A percentile compares a stretch with the other conserved stretches of the same genome.
Conservation (phyloP, 495 filamentous ascomycete genomes). For the Penicillium fimorum region DNA sequence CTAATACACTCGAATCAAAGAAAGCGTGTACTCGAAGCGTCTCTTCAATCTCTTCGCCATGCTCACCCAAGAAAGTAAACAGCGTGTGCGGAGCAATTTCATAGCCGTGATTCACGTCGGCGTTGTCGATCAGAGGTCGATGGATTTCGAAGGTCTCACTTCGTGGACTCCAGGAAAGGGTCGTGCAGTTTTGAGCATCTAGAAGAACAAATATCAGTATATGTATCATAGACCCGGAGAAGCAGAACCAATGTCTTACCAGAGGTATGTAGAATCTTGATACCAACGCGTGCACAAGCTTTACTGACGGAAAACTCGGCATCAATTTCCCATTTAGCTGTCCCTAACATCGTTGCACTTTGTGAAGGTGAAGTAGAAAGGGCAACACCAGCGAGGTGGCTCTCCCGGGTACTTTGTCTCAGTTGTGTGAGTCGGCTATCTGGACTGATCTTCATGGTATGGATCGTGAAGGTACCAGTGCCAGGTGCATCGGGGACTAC, state of each 20-base stretch:
- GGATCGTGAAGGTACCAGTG: conserved; percentile 28
- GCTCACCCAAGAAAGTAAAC: conserved; percentile 26
- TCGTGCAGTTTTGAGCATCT: conserved; percentile 24
- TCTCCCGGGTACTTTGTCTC: conserved; percentile 18
- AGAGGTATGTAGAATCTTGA: conserved; percentile 29
- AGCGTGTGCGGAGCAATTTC: conserved; percentile 39
- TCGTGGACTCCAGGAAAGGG: conserved; percentile 29
- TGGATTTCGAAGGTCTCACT: conserved; percentile 37
- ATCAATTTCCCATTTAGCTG: conserved; percentile 34
- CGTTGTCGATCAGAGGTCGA: conserved; percentile 23
- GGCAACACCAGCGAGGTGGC: conserved; percentile 1
- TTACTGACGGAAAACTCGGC: conserved; percentile 28
- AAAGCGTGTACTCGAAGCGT: conserved; percentile 35
- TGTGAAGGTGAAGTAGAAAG: background rate
- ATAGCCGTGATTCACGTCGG: conserved; percentile 31
- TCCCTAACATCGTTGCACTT: conserved; percentile 17
- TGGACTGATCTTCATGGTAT: conserved; percentile 34
- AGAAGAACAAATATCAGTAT: conserved; percentile 1
- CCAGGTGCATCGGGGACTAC: conserved; percentile 12
- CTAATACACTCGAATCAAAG: conserved; percentile 38
- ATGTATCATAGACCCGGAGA: background rate
- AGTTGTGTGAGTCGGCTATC: conserved; percentile 30
- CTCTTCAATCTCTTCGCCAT: conserved; percentile 30
- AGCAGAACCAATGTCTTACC: conserved; percentile 17
- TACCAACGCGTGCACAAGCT: conserved; percentile 29